Evolutionary conservation across 2,329 filamentous ascomycete species (phyloP), one percentile per base, ranked within the genome.

Genomic region (Epichloe festucae): DNA sequence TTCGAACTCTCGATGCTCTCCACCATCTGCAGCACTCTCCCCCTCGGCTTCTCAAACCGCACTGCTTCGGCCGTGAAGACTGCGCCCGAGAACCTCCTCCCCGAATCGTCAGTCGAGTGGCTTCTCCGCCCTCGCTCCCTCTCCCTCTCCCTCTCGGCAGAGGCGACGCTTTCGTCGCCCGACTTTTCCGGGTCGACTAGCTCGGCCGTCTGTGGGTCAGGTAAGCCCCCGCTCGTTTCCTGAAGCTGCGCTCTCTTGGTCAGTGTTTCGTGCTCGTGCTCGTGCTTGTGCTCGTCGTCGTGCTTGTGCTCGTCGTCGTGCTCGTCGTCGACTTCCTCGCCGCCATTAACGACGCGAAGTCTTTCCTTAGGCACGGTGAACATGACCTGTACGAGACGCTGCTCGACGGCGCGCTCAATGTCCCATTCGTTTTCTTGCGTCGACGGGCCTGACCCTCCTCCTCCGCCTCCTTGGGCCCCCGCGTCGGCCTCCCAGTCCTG

Each of bases 351-450:
- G n/a, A 97, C 89, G 27, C 91, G 73, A 56, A 97, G 69, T 59
- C 82, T 81, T 66, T 91, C 85, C 65, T 85, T 89, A 2, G 93
- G 91, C 54, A 96, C 89, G 0, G 91, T 96, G 67, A 95, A 97
- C 79, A 95, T 93, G 62, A 89, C 79, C 66, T 90, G 86, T 54
- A 90, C 85, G 8, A 87, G 73, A 21, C 85, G 70, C 53, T 78
- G 78, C 68, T 88, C 82, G 1, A 85, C 78, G 2, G 85, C 85
- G 51, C 77, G 74, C 64, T 90, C 86, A 40, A 90, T 79, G 59
- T 89, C 86, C 85, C 85, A 87, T 51, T 89, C 84, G 65, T 80
- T 82, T 51, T 85, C 81, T 19, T n/a, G 35, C 71, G 70, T 38
- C 62, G 61, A 46, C 59, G 54, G 14, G 8, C n/a, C 19, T n/a